Base-by-base conservation (phyloP, 257 asterid genomes). In the Petrea volubilis region DNA sequence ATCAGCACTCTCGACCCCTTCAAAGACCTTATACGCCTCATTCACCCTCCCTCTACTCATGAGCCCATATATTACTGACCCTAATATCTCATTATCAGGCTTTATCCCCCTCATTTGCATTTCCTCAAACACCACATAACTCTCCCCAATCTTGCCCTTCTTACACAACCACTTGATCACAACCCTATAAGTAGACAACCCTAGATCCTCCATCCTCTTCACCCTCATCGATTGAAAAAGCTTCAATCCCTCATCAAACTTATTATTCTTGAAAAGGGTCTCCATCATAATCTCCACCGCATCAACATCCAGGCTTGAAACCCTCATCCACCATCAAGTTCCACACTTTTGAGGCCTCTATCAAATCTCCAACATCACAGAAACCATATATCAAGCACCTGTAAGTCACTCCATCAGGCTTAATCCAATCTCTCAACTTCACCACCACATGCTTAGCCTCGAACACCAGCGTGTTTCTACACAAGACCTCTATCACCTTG, bases 261-360 rank as follows among this genome's bases (percentile, higher is more conserved):
- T 70, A 58, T 86, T 85, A 18, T 66, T 74, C 90, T 91, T 91
- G 84, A 94, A 94, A 33, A 94, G 79, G 10, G 84, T 78, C 49
- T 86, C 95, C 50, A 94, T 44, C 90, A 89, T 88, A 24, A 67
- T 72, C 70, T 91, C 91, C 4, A 76, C 75, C 0, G 80, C 74
- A 13, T 34, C 44, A 41, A 79, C 69, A 8, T 76, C 78, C 0
- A n/a, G 87, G 88, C 61, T 88, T 87, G 28, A 86, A 77, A 17
- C 92, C 96, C 36, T 86, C 88, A 24, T 90, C 97, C 72, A 83
- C 90, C 97, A 88, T 86, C 74, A 72, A 78, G 77, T 95, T 95
- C 99, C 99, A 91, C 43, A 90, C 58, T 74, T 87, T 95, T 11
- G 96, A 88, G 15, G 98, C 99, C 80, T 90, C 97, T 60, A 91